Base-by-base conservation (phyloP, 2,329 filamentous ascomycete species). In the Trichoderma guizhouense region DNA sequence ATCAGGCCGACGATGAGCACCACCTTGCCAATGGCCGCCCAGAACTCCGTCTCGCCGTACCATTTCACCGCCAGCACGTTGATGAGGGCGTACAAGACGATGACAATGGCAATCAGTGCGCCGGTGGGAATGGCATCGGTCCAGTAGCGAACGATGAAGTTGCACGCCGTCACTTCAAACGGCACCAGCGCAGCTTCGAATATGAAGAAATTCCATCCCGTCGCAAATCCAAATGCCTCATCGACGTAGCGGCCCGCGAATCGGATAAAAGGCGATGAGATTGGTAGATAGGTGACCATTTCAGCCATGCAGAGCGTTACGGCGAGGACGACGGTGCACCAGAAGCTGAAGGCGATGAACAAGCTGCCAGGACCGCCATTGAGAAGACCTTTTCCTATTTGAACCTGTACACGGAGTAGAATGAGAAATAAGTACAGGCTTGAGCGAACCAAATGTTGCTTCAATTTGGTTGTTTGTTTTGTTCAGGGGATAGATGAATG, bases 21-120 rank as follows among this genome's bases (percentile, higher is more conserved):
- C 3, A 94, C 87, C 79, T 94, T 94, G 69, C 90, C 90, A 2
- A 93, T 79, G 3, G 93, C 90, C 24, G 91, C 88, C 86, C 87
- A 89, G 77, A 97, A 96, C 78, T 96, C 93, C 0, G 90, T 88
- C 81, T 94, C 92, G 58, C 92, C 92, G 72, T 93, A 94, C 85
- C 87, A 93, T 74, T 91, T 86, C 21, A 94, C 91, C 1, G 90
- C 91, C 73, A 95, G 85, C 61, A 94, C 76, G 76, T 95, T 95
- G 81, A 95, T 86, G 0, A 85, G 70, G 1, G 81, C 84, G 71
- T 86, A 86, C 2, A 86, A 74, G 0, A 82, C 73, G 51, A 83
- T 79, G 55, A 83, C 79, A 32, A 90, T 88, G 34, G 87, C 85
- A 68, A 92, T 91, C 65, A 91, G 86, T 14, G 83, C 90, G 3